Evolutionary conservation across 257 asterid genomes (phyloP).

Genomic region (Salvia miltiorrhiza): DNA sequence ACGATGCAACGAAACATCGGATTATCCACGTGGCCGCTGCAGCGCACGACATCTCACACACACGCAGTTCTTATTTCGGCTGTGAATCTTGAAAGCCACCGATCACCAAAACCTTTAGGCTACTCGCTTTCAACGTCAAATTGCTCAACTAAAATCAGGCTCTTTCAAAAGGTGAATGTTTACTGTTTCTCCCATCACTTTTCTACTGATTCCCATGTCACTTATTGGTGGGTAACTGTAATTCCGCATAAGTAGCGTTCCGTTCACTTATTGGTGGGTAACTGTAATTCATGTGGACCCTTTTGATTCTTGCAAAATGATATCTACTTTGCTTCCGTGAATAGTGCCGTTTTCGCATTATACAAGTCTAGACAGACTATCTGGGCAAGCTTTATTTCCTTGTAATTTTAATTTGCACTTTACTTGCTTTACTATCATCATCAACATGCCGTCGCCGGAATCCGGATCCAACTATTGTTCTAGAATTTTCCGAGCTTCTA

Average conservation of each 20-base stretch:
- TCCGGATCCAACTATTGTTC: conserved; percentile 32
- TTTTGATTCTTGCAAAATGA: neutral
- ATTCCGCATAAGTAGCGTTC: neutral
- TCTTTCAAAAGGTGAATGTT: conserved; percentile 11
- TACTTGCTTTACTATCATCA: neutral
- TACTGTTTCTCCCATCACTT: neutral
- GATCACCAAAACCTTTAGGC: neutral
- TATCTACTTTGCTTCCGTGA: conserved; percentile 20
- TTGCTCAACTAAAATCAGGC: too few relatives aligned
- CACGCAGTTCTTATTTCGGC: too few relatives aligned
- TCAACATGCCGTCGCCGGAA: conserved; percentile 40
- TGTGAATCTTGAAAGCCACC: neutral
- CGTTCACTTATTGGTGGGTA: conserved; percentile 19
- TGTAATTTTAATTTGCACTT: conserved; percentile 7
- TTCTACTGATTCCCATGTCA: conserved; percentile 5
- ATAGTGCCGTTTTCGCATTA: neutral
- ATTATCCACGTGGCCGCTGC: conserved; percentile 1
- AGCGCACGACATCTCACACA: conserved; percentile 10
- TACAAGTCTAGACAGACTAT: neutral
- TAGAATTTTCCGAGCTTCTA: conserved; percentile 31
- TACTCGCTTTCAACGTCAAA: neutral
- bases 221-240: neutral
- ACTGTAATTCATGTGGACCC: conserved; percentile 25
- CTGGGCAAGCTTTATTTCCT: conserved; percentile 17
- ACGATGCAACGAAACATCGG: too few relatives aligned